Base-by-base conservation (phyloP, 352 stramenopile species). In the Phytophthora citricola region DNA sequence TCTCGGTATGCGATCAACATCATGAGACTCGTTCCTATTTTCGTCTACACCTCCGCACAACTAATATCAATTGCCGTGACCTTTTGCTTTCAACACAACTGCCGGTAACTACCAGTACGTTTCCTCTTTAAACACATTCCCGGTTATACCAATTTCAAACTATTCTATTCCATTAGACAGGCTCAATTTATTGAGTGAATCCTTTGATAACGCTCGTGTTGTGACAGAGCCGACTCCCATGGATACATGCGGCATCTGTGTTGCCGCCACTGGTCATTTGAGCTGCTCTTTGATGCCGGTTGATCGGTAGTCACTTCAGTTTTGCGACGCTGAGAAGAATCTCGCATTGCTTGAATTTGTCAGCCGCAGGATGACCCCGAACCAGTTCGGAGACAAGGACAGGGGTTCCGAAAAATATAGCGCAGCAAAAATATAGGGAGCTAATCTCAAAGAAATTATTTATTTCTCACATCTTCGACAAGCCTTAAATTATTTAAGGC, bases 381-480 rank as follows among this genome's bases (percentile, higher is more conserved):
- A 56, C 51, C 44, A 72, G 51, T 63, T 47, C 29, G 66, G 69
- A 58, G 69, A 72, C 40, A 68, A 78, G 47, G 61, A 20, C 17
- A 20, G 17, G 17, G 17, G 17, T 20, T 20, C 17, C 17, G 17
- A 20, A 20, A 20, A 20, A 20, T 20, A 20, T 20, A 20, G 17
- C 17, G 17, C 17, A 20, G 17, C 17, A 20, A 20, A 20, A 20
- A 20, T 20, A 20, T 20, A 20, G 17, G 17, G 17, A 20, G 17
- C 17, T 20, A 20, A 20, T 20, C 17, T 20, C 17, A 20, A 20
- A 20, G 17, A 20, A 20, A 20, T 20, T 20, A 20, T 20, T 20
- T 20, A 20, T 20, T 20, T 20, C 17, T 20, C 17, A 20, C 17
- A 20, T 20, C 17, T 20, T 20, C 17, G 17, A 20, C 17, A 20